A percentile compares a stretch with the other conserved stretches of the same genome.
These are phyloP conservation scores for Aureobasidium musti DNA, from an alignment of 2,329 filamentous ascomycete genomes.

Conservation along the genomic window DNA sequence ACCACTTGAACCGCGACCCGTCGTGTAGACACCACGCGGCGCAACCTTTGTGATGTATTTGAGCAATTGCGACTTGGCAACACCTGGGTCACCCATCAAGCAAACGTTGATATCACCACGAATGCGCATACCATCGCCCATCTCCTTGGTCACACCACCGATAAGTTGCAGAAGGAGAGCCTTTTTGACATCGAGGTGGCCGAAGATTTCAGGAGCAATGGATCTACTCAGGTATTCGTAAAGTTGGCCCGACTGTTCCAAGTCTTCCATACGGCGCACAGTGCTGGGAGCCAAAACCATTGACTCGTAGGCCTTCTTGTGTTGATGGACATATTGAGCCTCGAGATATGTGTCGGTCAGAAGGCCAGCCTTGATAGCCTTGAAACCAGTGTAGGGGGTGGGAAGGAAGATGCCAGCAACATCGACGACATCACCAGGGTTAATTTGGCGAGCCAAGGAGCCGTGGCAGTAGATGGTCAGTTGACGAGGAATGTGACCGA, in stretches of 20 bases:
- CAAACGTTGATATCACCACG: constrained; percentile 99
- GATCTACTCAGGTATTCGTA: constrained; percentile 96
- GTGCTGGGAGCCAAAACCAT: constrained; percentile 80
- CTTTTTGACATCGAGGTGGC: constrained; percentile 97
- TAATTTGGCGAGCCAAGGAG: constrained; percentile 79
- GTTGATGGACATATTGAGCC: constrained; percentile 88
- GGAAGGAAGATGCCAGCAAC: constrained; percentile 94
- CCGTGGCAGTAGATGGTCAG: constrained; percentile 89
- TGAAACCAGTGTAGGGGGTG: constrained; percentile 98
- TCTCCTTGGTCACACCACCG: constrained; percentile 92
- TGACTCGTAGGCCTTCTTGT: constrained; percentile 97
- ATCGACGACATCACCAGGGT: constrained; percentile 91
- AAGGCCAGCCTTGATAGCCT: constrained; percentile 93
- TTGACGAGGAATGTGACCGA: constrained; percentile 92
- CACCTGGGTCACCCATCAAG: constrained; percentile 98
- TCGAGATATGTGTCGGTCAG: constrained; percentile 96
- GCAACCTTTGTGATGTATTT: constrained; percentile 98
- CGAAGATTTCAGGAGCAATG: constrained; percentile 96
- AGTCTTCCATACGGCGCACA: constrained; percentile 79
- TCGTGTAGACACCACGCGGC: constrained; percentile 78
- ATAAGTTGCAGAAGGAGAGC: constrained; percentile 93
- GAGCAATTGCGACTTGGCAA: constrained; percentile 94
- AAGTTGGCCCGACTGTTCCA: constrained; percentile 82
- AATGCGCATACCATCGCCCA: constrained; percentile 98
- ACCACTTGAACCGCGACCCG: constrained; percentile 73